phyloP scores from a whole-genome alignment of 75 land plant genomes.

The Larix kaempferi region DNA sequence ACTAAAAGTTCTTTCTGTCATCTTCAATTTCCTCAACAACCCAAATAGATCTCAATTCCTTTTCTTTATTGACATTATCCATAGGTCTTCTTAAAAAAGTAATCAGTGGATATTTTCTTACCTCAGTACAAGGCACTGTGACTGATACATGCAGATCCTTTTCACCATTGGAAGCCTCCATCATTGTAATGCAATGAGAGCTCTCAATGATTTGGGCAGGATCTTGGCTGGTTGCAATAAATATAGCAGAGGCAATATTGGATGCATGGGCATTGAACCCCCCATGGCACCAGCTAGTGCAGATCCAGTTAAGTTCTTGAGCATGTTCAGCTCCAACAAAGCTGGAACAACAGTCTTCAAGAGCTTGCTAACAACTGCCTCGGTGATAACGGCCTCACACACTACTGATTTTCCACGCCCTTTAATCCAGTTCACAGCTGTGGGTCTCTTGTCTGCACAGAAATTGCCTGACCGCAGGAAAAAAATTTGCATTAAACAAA shows the following conservation, averaged over 20 bases:
- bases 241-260: conserved; percentile 75
- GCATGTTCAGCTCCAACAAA: conserved; percentile 79
- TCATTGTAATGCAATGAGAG: conserved; percentile 77
- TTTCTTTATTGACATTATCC: too few relatives aligned
- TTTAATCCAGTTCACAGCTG: conserved; percentile 76
- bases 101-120: too few relatives aligned
- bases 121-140: conserved; percentile 51
- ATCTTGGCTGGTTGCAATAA: conserved; percentile 80
- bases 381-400: conserved; percentile 66
- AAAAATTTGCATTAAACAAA: background rate
- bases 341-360: conserved; percentile 69
- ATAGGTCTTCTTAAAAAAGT: too few relatives aligned
- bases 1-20: too few relatives aligned
- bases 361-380: conserved; percentile 61
- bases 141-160: conserved; percentile 69
- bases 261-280: conserved; percentile 93
- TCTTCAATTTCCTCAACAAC: too few relatives aligned
- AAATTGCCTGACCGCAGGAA: conserved; percentile 42
- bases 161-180: conserved; percentile 49
- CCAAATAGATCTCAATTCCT: too few relatives aligned
- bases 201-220: conserved; percentile 86
- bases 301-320: conserved; percentile 82
- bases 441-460: conserved; percentile 47
- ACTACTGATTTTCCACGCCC: conserved; percentile 79
- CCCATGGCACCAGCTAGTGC: conserved; percentile 80